Evolutionary conservation across 2,329 filamentous ascomycete genomes (phyloP), one percentile per base, ranked within the genome.

Genomic region (Didymellaceae sp.): DNA sequence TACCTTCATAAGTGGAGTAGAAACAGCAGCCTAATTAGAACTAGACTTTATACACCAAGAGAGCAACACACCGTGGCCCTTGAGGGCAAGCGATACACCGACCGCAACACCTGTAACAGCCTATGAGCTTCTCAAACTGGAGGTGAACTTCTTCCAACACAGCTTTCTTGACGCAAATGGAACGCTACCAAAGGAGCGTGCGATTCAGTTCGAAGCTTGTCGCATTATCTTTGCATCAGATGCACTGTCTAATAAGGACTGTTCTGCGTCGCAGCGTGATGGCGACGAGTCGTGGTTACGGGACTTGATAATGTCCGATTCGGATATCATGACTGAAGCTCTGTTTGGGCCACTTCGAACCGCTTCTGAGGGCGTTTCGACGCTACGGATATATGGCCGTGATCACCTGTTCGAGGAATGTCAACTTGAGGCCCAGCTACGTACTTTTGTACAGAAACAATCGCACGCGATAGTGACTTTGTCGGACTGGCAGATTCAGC

Each of bases 151-250:
- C 21, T 58, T 56, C 31, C 54, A 56, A 4, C 63, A 64, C 16
- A 47, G 48, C 2, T 57, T 54, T 20, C 56, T 59, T 22, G 58
- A 62, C 14, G 47, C 32, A 4, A 45, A 45, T 2, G 52, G 57
- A 1, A 52, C 50, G 22, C 24, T 58, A 3, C 62, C 61, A 1
- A 40, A 50, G 1, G 53, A 62, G 9, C 50, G 61, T 16, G 50
- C 50, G 8, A 55, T 66, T n/a, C 61, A 66, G 22, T 40, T 62
- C 14, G 62, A 66, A 37, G 62, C 62, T 2, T 63, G 62, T 30
- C 58, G 62, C 30, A 56, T 66, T 17, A 56, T 66, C 9, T 63
- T 62, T 30, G 58, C 58, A 25, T 54, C 59, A 2, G 61, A 66
- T n/a, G 44, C 54, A 1, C 40, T 39, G 4, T 47, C 45, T 8